Base-by-base conservation (phyloP, 208 protist genomes). In the Borovskyia barvae region DNA sequence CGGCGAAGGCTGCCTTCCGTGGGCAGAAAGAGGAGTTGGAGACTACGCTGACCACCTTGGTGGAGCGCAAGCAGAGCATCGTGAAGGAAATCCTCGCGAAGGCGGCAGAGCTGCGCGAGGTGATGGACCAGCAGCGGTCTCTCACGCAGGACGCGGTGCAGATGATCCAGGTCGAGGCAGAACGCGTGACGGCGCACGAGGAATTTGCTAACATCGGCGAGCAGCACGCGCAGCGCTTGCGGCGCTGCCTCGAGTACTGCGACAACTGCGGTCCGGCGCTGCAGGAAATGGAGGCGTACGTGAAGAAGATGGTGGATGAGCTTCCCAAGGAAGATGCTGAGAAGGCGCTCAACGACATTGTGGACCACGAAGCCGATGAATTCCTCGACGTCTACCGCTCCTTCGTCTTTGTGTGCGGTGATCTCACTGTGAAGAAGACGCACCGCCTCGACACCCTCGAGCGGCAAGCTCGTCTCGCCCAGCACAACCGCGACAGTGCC, bases 401-500 rank as follows among this genome's bases (percentile, higher is more conserved):
- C 17, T 93, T 93, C 42, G 82, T 90, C 20, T 76, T 85, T n/a
- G 62, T 48, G 29, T 87, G 74, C 49, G 78, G 83, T 1, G 82
- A 93, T 24, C 69, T 93, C 26, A 87, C 83, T n/a, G 80, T 89
- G 48, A 90, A 90, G 72, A 90, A 90, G 75, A 82, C 78, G 40
- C 87, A 90, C 61, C 87, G 87, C 29, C 80, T 89, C 26, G 87
- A 93, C 72, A 90, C 80, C 8, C 73, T 93, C 45, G 80, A 90
- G 77, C 87, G 87, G 33, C 87, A 93, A 72, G 77, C 75, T 7
- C 82, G 87, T 25, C 79, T 90, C 42, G 66, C 81, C 2, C 64
- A 85, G 63, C 81, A 90, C 75, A 88, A 89, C 68, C 75, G 78
- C 47, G 78, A 90, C 70, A 90, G 74, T 20, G 66, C 87, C 2